phyloP scores from a whole-genome alignment of 148 eudicot species.

The Vaccinium darrowii region DNA sequence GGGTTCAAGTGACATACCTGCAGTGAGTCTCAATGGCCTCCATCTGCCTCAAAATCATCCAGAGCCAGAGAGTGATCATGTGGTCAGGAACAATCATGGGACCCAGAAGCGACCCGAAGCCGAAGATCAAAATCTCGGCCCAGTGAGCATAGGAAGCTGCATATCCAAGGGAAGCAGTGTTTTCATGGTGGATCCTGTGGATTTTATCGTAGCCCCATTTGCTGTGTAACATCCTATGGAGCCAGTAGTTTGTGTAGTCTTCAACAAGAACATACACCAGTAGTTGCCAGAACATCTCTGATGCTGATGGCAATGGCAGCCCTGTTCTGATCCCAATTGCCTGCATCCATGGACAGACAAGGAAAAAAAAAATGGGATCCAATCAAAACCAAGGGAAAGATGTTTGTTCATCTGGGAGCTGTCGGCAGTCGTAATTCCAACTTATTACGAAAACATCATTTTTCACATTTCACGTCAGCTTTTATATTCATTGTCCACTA shows the following conservation, averaged over 20 bases:
- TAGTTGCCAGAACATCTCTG: no score
- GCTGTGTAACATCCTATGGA: constrained; percentile 61
- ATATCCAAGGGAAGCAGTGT: constrained; percentile 69
- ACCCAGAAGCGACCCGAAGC: constrained; percentile 72
- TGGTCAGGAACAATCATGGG: constrained; percentile 77
- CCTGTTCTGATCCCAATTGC: constrained; percentile 65
- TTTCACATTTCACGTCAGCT: no score
- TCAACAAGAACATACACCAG: no score
- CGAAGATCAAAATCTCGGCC: constrained; percentile 75
- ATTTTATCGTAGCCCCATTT: constrained; percentile 82
- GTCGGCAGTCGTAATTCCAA: no score
- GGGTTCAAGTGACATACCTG: constrained; percentile 43
- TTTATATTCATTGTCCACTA: no score
- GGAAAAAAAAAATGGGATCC: no score
- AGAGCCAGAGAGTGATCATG: constrained; percentile 76
- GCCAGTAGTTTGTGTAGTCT: no score
- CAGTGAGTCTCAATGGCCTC: constrained; percentile 79
- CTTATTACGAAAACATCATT: no score
- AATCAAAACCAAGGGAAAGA: no score
- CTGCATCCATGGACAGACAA: constrained; percentile 30
- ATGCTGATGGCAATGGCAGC: constrained; percentile 61
- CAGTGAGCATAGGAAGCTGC: constrained; percentile 84
- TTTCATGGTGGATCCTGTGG: constrained; percentile 78
- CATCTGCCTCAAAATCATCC: constrained; percentile 68
- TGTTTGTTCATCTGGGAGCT: no score